These are phyloP conservation scores for Gastrolobium bilobum DNA, from an alignment of 306 rosid species.

Conservation along the genomic window DNA sequence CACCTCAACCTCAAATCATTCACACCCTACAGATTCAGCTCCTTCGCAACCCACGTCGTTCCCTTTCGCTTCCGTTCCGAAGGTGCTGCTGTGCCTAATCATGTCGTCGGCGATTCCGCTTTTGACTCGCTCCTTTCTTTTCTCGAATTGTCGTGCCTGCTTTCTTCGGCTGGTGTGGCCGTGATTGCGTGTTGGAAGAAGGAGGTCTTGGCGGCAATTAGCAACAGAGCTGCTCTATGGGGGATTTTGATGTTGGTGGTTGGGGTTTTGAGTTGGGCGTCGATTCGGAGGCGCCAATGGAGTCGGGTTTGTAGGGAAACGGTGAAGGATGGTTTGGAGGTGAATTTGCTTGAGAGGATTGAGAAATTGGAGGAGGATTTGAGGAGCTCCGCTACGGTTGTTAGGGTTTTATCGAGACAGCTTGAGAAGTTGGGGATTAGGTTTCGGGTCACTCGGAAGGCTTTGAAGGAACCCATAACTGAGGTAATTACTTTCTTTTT, in stretches of 20 bases:
- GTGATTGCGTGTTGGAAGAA: conserved; percentile 56
- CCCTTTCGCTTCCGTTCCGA: conserved; percentile 47
- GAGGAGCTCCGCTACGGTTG: conserved; percentile 60
- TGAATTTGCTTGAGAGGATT: conserved; percentile 74
- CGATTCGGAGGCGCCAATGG: conserved; percentile 84
- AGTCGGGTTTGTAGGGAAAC: conserved; percentile 55
- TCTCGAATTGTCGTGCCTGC: conserved; percentile 66
- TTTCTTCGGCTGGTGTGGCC: conserved; percentile 63
- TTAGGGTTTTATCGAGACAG: conserved; percentile 83
- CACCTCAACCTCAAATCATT: conserved; percentile 40
- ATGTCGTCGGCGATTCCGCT: conserved; percentile 48
- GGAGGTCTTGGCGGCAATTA: conserved; percentile 48
- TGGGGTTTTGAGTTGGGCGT: conserved; percentile 68
- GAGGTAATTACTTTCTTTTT: conserved; percentile 67
- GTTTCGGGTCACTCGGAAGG: conserved; percentile 75
- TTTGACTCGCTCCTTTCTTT: conserved; percentile 68
- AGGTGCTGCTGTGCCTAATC: not conserved
- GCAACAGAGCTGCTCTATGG: conserved; percentile 51
- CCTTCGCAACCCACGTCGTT: conserved; percentile 41
- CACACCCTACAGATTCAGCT: conserved; percentile 29
- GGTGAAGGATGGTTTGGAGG: conserved; percentile 64
- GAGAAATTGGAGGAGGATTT: conserved; percentile 88
- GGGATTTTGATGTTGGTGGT: conserved; percentile 58
- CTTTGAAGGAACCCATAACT: conserved; percentile 77
- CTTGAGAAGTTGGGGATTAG: conserved; percentile 89